Evolutionary conservation across 179 eudicot genomes (phyloP), one percentile per base, ranked within the genome.

Genomic region (Spergularia azorica): DNA sequence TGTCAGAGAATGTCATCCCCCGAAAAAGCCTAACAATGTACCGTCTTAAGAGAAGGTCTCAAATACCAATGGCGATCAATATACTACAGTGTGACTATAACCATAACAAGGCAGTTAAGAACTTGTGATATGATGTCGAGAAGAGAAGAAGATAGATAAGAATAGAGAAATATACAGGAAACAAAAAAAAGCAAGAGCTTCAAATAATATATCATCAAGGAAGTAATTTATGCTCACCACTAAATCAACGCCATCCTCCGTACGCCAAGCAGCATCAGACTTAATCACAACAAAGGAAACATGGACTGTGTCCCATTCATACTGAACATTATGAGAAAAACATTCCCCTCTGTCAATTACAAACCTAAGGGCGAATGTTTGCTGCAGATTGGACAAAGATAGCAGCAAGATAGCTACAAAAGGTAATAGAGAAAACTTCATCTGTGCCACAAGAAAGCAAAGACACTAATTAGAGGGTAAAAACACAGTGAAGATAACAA

Each of bases 311-410:
- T 86, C 90, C 77, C 89, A 87, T 17, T 89, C 91, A 26, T 82
- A 84, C 62, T 90, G 92, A 63, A 88, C 95, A 63, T 94, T 90
- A 80, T 92, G 98, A 26, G 98, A 86, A 78, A 87, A 82, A 67
- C 98, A 94, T 80, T 94, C 98, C 68, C 89, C 96, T 80, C 91
- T 87, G 21, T 92, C 98, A 17, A 94, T 85, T 66, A 88, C 90
- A 84, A 94, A 87, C 82, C 98, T 85, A 50, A 94, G 90, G 58
- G 96, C 90, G 51, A 78, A 79, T 70, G 81, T 87, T 58, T 68
- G 83, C 71, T 85, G 83, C 71, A 87, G 67, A 70, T 80, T 82
- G 39, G 73, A 86, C 26, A 88, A 80, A 72, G 81, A 62, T 64
- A 88, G 73, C 41, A 87, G 76, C 70, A 85, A 21, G 54, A 65